phyloP scores from a whole-genome alignment of 495 filamentous ascomycete genomes.

The Neurospora sp. region DNA sequence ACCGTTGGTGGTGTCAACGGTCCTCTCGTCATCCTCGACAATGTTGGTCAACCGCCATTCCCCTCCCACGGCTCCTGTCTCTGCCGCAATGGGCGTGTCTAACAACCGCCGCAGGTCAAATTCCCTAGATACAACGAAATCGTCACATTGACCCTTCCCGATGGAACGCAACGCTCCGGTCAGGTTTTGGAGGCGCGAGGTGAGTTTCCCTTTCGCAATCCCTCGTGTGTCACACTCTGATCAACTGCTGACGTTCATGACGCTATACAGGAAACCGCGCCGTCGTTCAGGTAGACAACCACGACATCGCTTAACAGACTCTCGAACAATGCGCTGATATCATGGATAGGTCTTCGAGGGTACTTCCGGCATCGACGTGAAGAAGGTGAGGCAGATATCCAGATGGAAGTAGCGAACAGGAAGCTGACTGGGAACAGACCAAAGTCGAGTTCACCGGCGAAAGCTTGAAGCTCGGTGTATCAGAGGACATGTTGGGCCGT shows the following conservation, averaged over 20 bases:
- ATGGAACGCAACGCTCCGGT: slow-evolving; percentile 86
- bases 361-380: slow-evolving; percentile 93
- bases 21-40: slow-evolving; percentile 91
- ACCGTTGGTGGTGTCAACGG: slow-evolving; percentile 98
- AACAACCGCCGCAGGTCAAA: slow-evolving; percentile 62
- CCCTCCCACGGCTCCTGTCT: neutral
- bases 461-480: slow-evolving; percentile 95
- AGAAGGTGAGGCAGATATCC: slow-evolving; percentile 57
- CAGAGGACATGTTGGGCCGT: slow-evolving; percentile 98
- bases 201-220: slow-evolving; percentile 26
- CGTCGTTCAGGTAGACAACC: slow-evolving; percentile 70
- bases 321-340: slow-evolving; percentile 7
- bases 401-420: neutral
- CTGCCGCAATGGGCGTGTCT: slow-evolving; percentile 10
- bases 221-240: neutral
- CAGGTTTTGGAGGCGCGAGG: slow-evolving; percentile 97
- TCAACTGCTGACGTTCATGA: slow-evolving; percentile 11
- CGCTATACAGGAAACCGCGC: slow-evolving; percentile 64
- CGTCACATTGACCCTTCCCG: slow-evolving; percentile 87
- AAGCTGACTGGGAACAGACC: slow-evolving; percentile 44
- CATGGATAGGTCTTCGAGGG: slow-evolving; percentile 83
- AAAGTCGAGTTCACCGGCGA: slow-evolving; percentile 95
- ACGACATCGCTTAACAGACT: neutral
- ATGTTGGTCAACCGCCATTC: slow-evolving; percentile 46
- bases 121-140: slow-evolving; percentile 97